phyloP scores from a whole-genome alignment of 192 early-diverging fungal species.

The Podila epigama region DNA sequence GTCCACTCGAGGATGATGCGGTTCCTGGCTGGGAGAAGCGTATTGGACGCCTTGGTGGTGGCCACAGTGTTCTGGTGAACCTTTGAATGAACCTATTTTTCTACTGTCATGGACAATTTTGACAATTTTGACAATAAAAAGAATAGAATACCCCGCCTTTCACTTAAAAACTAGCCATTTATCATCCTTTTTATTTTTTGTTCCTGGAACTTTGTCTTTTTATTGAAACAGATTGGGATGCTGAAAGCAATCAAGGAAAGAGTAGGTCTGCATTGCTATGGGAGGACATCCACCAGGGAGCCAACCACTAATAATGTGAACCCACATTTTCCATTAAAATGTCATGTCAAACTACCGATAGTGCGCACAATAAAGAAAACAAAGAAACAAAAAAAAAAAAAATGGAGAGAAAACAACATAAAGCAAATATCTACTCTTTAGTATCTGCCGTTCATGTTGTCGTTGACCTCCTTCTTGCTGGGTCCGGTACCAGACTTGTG shows the following conservation, averaged over 20 bases:
- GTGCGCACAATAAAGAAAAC: neutral
- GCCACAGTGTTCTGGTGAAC: constrained; percentile 1
- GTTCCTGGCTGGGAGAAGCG: constrained; percentile 30
- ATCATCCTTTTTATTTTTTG: neutral
- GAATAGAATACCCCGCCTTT: too few relatives aligned
- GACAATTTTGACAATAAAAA: too few relatives aligned
- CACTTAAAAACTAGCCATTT: too few relatives aligned
- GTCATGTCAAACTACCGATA: neutral
- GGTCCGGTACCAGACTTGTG: constrained; percentile 27
- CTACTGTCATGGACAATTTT: too few relatives aligned
- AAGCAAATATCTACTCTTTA: neutral
- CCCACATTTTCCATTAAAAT: neutral
- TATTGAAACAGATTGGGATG: neutral
- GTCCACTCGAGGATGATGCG: constrained; percentile 26
- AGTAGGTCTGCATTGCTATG: neutral
- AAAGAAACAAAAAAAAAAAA: neutral
- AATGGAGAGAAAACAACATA: neutral
- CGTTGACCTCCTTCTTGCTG: constrained; percentile 11
- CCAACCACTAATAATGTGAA: too few relatives aligned
- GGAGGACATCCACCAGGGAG: neutral
- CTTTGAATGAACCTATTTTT: neutral
- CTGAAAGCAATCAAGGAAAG: neutral
- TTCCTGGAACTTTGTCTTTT: neutral
- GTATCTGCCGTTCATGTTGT: constrained; percentile 33
- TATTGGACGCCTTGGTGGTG: constrained; percentile 36